phyloP scores from a whole-genome alignment of 2,329 filamentous ascomycete species.

The Whalleya microplaca region DNA sequence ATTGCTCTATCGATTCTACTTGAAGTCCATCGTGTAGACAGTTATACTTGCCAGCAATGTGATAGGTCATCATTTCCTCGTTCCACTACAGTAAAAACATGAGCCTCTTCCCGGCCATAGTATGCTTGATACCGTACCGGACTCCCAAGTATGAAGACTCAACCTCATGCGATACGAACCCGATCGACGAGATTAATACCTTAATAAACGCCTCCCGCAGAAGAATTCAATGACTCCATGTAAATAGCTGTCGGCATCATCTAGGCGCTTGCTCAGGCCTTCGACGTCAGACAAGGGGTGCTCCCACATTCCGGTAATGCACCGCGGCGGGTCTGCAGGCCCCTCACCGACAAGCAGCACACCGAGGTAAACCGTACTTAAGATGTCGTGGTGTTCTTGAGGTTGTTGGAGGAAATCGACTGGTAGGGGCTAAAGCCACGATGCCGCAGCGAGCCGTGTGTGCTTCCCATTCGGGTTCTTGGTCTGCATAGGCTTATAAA shows the following conservation, averaged over 20 bases:
- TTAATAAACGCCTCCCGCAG: background rate
- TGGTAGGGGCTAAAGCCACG: slow-evolving; percentile 27
- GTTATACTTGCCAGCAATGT: slow-evolving; percentile 1
- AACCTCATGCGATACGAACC: slow-evolving; percentile 2
- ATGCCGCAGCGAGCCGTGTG: slow-evolving; percentile 32
- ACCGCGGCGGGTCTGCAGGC: slow-evolving; percentile 24
- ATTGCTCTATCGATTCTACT: background rate
- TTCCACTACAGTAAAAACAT: slow-evolving; percentile 21
- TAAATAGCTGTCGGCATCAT: slow-evolving; percentile 31
- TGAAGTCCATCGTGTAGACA: too few species aligned
- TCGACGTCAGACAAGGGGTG: slow-evolving; percentile 23
- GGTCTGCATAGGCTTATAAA: slow-evolving; percentile 3
- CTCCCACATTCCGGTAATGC: slow-evolving; percentile 33
- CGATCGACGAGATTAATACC: background rate
- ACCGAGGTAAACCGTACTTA: slow-evolving; percentile 13
- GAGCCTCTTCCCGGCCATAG: slow-evolving; percentile 20
- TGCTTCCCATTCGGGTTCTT: slow-evolving; percentile 20
- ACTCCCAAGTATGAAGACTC: slow-evolving; percentile 6
- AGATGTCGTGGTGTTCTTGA: slow-evolving; percentile 2
- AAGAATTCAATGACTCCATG: slow-evolving; percentile 15
- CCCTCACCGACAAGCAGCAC: slow-evolving; percentile 21
- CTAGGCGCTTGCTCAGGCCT: slow-evolving; percentile 28
- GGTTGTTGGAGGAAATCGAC: background rate
- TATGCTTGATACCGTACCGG: slow-evolving; percentile 17
- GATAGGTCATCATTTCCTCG: slow-evolving; percentile 12